Evolutionary conservation across 1,284 basidiomycete genomes (phyloP), one percentile per base, ranked within the genome.

Genomic region (Trichosporon coremiiforme): DNA sequence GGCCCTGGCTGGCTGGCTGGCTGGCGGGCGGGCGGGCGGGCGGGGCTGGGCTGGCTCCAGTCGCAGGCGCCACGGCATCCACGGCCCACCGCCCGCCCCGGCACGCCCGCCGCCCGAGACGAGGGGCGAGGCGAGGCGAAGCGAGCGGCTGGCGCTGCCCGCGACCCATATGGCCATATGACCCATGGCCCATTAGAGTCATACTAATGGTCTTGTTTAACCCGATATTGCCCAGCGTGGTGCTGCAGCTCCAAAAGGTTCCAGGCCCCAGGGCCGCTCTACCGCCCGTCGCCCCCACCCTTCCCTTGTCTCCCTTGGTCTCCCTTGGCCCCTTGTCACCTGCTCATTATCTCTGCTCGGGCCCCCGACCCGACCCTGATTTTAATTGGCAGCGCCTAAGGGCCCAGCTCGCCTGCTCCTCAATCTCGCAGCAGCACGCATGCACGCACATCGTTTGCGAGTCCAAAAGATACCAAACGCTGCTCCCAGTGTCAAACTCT

Each of bases 221-320:
- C 50, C 50, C 50, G 50, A 53, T 53, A 17, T 5, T 31, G 55
- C 29, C 25, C 50, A 62, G 57, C 29, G 8, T 35, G 17, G 57
- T n/a, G 31, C 53, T 62, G 57, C 25, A 10, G 31, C 29, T 33
- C 57, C 57, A 31, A 33, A 33, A 62, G 57, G 57, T 62, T 62
- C 57, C 57, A 62, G 57, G 57, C 57, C 57, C 57, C 57, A 62
- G 57, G 57, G 57, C 57, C 57, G 57, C 29, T n/a, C 57, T 62
- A 62, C 29, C 29, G 57, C 57, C 57, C 57, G 57, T 62, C 57
- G 17, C 33, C 57, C 57, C 57, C 57, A 62, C 57, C 57, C 31
- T n/a, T 31, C 55, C 31, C 57, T 33, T 35, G 20, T 53, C 50
- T 53, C 50, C 50, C 50, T 53, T 53, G 20, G 20, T 8, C 33